Conservation (phyloP, 208 protist genomes). For the Leishmania tropica region DNA sequence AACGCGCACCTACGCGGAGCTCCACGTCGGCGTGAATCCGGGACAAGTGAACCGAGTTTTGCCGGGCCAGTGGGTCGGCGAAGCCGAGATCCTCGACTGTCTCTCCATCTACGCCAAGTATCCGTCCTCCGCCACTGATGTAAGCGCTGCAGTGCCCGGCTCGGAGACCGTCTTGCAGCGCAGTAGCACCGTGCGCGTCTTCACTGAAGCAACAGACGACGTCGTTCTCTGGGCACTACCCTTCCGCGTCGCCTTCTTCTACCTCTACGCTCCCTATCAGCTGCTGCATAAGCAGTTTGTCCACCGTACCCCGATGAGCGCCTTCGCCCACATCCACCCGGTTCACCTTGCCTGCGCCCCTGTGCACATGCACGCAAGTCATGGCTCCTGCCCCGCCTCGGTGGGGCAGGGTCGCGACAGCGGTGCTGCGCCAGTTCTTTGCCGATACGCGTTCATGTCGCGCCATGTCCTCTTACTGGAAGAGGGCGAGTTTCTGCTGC, state of each 20-base stretch:
- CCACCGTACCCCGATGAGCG: conserved; percentile 32
- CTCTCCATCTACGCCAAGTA: conserved; percentile 15
- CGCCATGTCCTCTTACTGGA: conserved; percentile 30
- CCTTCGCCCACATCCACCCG: conserved; percentile 27
- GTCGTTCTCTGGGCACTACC: conserved; percentile 45
- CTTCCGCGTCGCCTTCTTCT: conserved; percentile 45
- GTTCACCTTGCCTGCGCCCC: conserved; percentile 25
- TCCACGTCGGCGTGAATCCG: conserved; percentile 1
- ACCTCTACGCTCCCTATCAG: conserved; percentile 42
- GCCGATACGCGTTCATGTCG: conserved; percentile 13
- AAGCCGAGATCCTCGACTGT: conserved; percentile 41
- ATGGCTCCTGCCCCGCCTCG: conserved; percentile 3
- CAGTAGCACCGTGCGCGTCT: conserved; percentile 22
- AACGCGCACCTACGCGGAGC: conserved; percentile 6
- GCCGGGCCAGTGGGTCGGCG: conserved; percentile 46
- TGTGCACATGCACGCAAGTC: conserved; percentile 10
- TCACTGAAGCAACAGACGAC: not conserved
- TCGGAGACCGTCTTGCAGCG: conserved; percentile 2
- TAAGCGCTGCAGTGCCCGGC: not conserved
- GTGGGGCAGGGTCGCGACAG: not conserved
- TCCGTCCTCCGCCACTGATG: not conserved
- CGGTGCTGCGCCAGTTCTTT: conserved; percentile 3
- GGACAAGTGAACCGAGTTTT: conserved; percentile 13
- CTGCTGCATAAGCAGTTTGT: conserved; percentile 33
- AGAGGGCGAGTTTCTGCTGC: conserved; percentile 40